phyloP scores from a whole-genome alignment of 805 yeast species.

The Vanderwaltozyma verrucispora region DNA sequence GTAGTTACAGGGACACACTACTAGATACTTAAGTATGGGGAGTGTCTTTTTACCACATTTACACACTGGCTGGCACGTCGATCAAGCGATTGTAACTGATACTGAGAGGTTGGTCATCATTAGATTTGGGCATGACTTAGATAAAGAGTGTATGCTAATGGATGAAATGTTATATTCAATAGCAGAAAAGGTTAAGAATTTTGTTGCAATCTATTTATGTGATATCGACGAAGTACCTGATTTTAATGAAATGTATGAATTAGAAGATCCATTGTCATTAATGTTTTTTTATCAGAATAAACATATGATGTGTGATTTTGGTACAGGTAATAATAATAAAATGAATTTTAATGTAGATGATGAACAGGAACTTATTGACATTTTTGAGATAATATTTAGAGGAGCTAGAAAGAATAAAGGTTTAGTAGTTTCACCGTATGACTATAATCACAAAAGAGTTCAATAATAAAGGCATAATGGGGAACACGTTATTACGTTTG shows the following conservation, averaged over 20 bases:
- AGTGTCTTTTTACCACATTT: slow-evolving; percentile 75
- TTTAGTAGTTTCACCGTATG: slow-evolving; percentile 73
- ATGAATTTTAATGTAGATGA: slow-evolving; percentile 69
- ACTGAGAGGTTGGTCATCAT: slow-evolving; percentile 81
- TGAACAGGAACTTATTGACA: slow-evolving; percentile 84
- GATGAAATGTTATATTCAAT: slow-evolving; percentile 75
- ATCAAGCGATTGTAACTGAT: slow-evolving; percentile 92
- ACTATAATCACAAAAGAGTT: slow-evolving; percentile 37
- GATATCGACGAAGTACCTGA: slow-evolving; percentile 86
- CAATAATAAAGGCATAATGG: background rate
- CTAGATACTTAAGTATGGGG: slow-evolving; percentile 46
- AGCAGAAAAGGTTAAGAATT: slow-evolving; percentile 76
- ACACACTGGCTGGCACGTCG: slow-evolving; percentile 91
- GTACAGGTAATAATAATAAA: slow-evolving; percentile 95
- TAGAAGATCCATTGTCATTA: slow-evolving; percentile 76
- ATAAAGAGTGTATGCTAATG: slow-evolving; percentile 76
- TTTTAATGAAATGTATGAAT: slow-evolving; percentile 47
- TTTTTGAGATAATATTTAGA: slow-evolving; percentile 77
- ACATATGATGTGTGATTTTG: slow-evolving; percentile 98
- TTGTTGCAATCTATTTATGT: slow-evolving; percentile 80
- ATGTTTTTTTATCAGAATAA: slow-evolving; percentile 92
- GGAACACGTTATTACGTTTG: no score
- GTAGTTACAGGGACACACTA: no score
- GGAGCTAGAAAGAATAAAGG: slow-evolving; percentile 94
- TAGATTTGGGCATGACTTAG: slow-evolving; percentile 75